Evolutionary conservation across 176 grass and related monocot species (phyloP).

Genomic region (Zoysia japonica): DNA sequence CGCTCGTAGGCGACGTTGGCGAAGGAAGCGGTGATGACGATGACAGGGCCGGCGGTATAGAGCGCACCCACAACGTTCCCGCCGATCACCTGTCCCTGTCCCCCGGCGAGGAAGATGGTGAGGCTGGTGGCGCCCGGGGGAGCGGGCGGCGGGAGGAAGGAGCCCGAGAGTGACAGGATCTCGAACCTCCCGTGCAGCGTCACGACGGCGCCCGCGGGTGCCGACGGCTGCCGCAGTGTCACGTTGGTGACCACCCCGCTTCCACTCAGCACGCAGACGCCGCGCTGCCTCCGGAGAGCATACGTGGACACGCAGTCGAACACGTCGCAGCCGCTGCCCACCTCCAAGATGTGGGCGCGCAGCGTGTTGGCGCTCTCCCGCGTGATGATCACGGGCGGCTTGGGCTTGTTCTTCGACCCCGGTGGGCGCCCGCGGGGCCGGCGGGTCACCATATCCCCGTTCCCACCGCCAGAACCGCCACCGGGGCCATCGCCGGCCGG

Average conservation of each 20-base stretch:
- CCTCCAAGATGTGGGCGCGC: slow-evolving; percentile 96
- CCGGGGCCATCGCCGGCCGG: slow-evolving; percentile 23
- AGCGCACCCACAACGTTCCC: slow-evolving; percentile 94
- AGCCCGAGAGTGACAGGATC: slow-evolving; percentile 92
- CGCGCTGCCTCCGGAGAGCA: slow-evolving; percentile 81
- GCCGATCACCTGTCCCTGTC: slow-evolving; percentile 87
- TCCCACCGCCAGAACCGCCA: slow-evolving; percentile 26
- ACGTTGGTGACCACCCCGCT: slow-evolving; percentile 96
- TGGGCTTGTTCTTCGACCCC: slow-evolving; percentile 94
- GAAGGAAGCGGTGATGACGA: slow-evolving; percentile 94
- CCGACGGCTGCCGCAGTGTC: slow-evolving; percentile 84
- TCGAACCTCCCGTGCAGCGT: slow-evolving; percentile 93
- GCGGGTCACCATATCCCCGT: slow-evolving; percentile 49
- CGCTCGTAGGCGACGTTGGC: slow-evolving; percentile 99
- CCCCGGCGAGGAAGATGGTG: slow-evolving; percentile 92
- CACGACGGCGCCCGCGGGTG: slow-evolving; percentile 68
- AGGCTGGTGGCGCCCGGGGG: slow-evolving; percentile 92
- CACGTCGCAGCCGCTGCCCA: slow-evolving; percentile 84
- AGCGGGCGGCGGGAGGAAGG: slow-evolving; percentile 93
- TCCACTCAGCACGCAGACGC: slow-evolving; percentile 94
- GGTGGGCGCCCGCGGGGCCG: slow-evolving; percentile 74
- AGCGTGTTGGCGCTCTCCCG: slow-evolving; percentile 97
- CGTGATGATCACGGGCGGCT: slow-evolving; percentile 98
- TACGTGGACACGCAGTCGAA: slow-evolving; percentile 88
- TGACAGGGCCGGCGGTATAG: slow-evolving; percentile 83